These are phyloP conservation scores for Wickerhamia fluorescens DNA, from an alignment of 805 yeast genomes.

Conservation along the genomic window DNA sequence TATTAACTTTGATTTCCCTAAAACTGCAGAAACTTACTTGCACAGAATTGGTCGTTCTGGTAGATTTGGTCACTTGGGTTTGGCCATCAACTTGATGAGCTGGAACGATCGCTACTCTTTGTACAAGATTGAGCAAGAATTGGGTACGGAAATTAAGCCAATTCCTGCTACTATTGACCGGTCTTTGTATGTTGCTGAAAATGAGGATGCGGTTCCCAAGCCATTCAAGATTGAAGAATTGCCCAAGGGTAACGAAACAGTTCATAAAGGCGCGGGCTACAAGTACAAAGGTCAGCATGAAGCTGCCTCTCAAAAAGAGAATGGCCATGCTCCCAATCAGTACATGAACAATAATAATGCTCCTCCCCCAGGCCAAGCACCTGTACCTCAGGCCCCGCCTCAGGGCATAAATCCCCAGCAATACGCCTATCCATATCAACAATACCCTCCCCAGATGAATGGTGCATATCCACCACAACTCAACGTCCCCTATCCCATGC, in stretches of 20 bases:
- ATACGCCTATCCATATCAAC: too few relatives aligned
- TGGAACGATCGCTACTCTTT: constrained; percentile 94
- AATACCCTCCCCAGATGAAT: too few relatives aligned
- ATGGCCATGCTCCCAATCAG: not conserved
- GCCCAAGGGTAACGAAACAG: constrained; percentile 38
- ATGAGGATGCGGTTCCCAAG: constrained; percentile 69
- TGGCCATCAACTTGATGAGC: constrained; percentile 92
- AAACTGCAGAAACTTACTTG: constrained; percentile 92
- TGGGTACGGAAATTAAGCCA: constrained; percentile 95
- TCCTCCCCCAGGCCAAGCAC: constrained; percentile 6
- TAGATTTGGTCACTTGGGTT: constrained; percentile 96
- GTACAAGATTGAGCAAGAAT: constrained; percentile 92
- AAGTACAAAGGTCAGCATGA: constrained; percentile 43
- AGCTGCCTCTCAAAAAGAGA: not conserved
- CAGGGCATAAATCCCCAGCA: constrained; percentile 1
- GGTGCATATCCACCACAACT: too few relatives aligned
- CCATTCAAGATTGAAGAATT: constrained; percentile 74
- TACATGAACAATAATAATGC: not conserved
- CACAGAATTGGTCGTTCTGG: constrained; percentile 99
- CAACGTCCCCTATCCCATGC: too few relatives aligned
- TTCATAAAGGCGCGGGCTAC: constrained; percentile 27
- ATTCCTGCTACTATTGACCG: constrained; percentile 92
- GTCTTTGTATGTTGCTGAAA: constrained; percentile 79
- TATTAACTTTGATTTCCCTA: constrained; percentile 96
- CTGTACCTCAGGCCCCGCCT: constrained; percentile 4